Base-by-base conservation (phyloP, 2,329 filamentous ascomycete genomes). In the Colletotrichum sansevieriae region DNA sequence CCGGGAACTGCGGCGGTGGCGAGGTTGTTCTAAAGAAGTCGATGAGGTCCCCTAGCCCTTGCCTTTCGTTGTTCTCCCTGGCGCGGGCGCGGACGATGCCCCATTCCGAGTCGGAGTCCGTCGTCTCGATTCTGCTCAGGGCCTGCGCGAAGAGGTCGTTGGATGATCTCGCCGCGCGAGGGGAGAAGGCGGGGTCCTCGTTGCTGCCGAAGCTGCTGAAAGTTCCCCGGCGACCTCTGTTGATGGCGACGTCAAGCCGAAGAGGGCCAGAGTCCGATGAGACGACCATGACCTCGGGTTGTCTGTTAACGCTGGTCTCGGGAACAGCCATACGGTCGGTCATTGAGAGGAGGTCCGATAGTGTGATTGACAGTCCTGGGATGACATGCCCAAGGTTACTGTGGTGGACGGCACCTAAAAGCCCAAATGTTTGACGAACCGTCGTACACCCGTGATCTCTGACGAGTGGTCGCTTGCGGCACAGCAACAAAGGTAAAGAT, bases 21-120 rank as follows among this genome's bases (percentile, higher is more conserved):
- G 64, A 57, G 15, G 56, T 58, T 12, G 65, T 70, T 41, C 64
- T 52, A 15, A 71, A 54, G 33, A 71, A 71, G 37, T 71, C 52
- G 49, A 71, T 71, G 46, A 71, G 70, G n/a, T 71, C 68, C 18
- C 60, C 49, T 55, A 71, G 39, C 2, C 65, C 68, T 11, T 56
- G 46, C 43, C 70, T 68, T 33, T 71, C 65, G 18, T 59, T 62
- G 57, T 71, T 63, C 47, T 54, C 68, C 25, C 70, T 58, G 61
- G 70, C 68, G n/a, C 65, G 69, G n/a, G 60, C 62, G n/a, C 70
- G 61, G 18, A 65, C 65, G 15, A 35, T 55, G 11, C 65, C 65
- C 65, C 65, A 68, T 56, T 63, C 63, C 11, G 59, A 57, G 35
- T 71, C 63, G 41, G 39, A 56, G 41, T 58, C 67, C 3, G 58